Conservation (phyloP, 2,329 filamentous ascomycete species). For the Achaetomium macrosporum region DNA sequence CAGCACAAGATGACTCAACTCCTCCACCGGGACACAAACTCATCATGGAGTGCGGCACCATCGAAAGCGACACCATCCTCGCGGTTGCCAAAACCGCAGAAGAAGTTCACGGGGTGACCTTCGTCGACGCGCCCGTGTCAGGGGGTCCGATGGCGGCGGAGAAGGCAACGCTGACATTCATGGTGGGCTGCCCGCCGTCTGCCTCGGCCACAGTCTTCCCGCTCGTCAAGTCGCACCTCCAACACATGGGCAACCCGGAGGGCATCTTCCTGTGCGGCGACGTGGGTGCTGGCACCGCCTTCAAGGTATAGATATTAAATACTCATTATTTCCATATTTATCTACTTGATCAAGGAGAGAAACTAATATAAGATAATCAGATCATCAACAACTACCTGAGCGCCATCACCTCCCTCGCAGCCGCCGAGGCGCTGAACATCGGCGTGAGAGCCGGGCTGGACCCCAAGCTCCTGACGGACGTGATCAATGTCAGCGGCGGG, state of each 20-base stretch:
- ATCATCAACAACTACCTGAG: slow-evolving; percentile 70
- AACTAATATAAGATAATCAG: slow-evolving; percentile 35
- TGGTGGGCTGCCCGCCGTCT: slow-evolving; percentile 29
- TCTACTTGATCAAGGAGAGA: no score
- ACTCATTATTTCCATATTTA: no score
- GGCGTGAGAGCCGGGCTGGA: slow-evolving; percentile 35
- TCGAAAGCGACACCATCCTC: slow-evolving; percentile 32
- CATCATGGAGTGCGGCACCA: slow-evolving; percentile 31
- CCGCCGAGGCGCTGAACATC: slow-evolving; percentile 35
- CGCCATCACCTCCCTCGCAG: slow-evolving; percentile 54
- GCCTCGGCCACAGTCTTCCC: slow-evolving; percentile 47
- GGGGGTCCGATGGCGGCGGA: slow-evolving; percentile 32
- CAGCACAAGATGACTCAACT: slow-evolving; percentile 3
- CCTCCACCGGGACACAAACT: slow-evolving; percentile 18
- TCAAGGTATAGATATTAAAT: slow-evolving; percentile 34
- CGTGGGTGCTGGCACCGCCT: slow-evolving; percentile 58
- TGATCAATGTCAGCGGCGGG: slow-evolving; percentile 66
- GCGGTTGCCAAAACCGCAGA: slow-evolving; percentile 54
- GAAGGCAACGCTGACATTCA: slow-evolving; percentile 33
- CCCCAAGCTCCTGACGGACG: slow-evolving; percentile 48
- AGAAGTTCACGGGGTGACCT: slow-evolving; percentile 24
- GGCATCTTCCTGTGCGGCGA: slow-evolving; percentile 58
- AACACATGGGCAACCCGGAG: slow-evolving; percentile 46
- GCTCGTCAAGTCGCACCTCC: slow-evolving; percentile 49
- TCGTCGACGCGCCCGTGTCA: slow-evolving; percentile 34